Base-by-base conservation (phyloP, 106 monocot species). In the Vanilla planifolia region DNA sequence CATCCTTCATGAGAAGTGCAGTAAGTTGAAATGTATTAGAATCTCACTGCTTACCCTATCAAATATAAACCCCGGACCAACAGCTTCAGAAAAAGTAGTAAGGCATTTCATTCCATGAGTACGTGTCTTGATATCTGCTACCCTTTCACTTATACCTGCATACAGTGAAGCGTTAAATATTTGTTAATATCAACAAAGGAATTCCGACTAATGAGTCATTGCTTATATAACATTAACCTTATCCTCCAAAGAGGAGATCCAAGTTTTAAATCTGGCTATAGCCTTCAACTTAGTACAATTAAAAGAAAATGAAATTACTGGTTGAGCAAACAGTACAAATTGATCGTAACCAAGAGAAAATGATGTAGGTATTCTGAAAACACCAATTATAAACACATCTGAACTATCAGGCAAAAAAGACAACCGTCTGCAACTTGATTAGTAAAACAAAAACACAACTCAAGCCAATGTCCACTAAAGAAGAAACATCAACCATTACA, bases 101-200 rank as follows among this genome's bases (percentile, higher is more conserved):
- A 98, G 92, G 53, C 98, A 98, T 56, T 92, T 98, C 98, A 88
- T 98, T 79, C 92, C 98, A 70, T 85, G 77, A 53, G 61, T 63
- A 33, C 98, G 91, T 59, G 98, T 92, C 78, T 98, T 98, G 48
- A 98, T 98, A 73, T 98, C 98, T 30, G 98, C 98, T 46, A 98
- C 92, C 37, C 98, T 79, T 78, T 98, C 98, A 67, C 84, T 81
- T 26, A 80, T 77, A 20, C 98, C 98, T 98, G 73, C 33, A 57
- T 33, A 33, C 2, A 9, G 19, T 19, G 34, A 34, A 57, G 35
- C 33, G 35, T 20, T 35, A 34, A 35, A 35, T 22, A 30, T 2
- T 36, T 57, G 13, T 33, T 33, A 20, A 36, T 32, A n/a, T n/a
- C 15, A 30, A 30, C 5, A 30, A 29, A 29, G 0, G 7, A 30